Conservation (phyloP, 2,329 filamentous ascomycete species). For the Colletotrichum cereale region DNA sequence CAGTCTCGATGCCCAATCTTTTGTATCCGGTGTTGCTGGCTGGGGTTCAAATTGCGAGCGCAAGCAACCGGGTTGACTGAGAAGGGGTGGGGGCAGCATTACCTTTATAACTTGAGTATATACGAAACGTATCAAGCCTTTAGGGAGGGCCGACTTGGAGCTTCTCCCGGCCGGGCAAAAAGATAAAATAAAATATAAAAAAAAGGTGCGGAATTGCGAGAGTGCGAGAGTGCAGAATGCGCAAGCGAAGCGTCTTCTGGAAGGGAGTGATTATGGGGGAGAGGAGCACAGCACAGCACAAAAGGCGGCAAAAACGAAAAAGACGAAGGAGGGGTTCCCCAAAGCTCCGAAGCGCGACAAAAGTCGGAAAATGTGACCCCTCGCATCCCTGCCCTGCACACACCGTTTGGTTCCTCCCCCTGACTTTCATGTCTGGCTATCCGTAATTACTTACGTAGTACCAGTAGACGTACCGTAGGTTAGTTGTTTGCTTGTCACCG, state of each 20-base stretch:
- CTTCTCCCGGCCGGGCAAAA: conserved; percentile 1
- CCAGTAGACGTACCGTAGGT: no score
- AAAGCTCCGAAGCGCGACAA: no score
- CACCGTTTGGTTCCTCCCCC: no score
- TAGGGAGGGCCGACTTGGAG: conserved; percentile 3
- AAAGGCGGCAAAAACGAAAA: conserved; percentile 18
- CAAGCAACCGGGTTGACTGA: neutral
- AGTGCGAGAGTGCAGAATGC: conserved; percentile 19
- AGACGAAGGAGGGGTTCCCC: no score
- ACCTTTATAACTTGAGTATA: neutral
- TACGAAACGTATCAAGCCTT: neutral
- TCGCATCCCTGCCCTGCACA: no score
- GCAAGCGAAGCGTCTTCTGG: neutral
- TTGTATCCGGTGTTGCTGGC: neutral
- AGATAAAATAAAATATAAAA: neutral
- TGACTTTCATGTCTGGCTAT: no score
- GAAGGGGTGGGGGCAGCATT: no score
- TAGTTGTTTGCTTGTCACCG: conserved; percentile 1
- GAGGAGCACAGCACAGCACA: neutral
- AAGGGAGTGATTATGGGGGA: neutral
- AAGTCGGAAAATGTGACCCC: no score
- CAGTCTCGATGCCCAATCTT: no score
- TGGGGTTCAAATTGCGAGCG: neutral
- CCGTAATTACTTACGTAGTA: no score
- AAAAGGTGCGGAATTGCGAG: conserved; percentile 12